A percentile compares a stretch with the other conserved stretches of the same genome.
phyloP scores from a whole-genome alignment of 345 rosid species.

The Hibiscus syriacus region DNA sequence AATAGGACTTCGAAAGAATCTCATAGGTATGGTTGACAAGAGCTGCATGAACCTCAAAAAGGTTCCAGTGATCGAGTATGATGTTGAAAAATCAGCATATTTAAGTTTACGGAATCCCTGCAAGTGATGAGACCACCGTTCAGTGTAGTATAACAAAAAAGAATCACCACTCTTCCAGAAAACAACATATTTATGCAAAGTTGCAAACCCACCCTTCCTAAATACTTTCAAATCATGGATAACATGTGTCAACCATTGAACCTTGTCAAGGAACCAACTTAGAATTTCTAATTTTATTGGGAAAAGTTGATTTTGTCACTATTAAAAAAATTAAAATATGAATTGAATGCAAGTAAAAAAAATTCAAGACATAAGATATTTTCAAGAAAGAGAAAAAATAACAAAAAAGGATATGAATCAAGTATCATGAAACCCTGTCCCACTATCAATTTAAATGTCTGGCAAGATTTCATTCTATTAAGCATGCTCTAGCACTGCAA shows the following conservation, averaged over 20 bases:
- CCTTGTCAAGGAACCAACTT: not conserved
- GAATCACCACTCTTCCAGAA: slow-evolving; percentile 7
- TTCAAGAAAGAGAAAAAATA: not conserved
- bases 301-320: not conserved
- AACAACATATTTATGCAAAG: not conserved
- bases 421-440: not conserved
- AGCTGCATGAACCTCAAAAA: slow-evolving; percentile 55
- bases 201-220: not conserved
- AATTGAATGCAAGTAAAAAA: not conserved
- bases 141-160: not conserved
- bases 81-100: slow-evolving; percentile 68
- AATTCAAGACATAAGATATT: not conserved
- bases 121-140: slow-evolving; percentile 3
- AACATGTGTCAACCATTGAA: not conserved
- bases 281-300: not conserved
- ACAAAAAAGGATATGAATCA: not conserved
- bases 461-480: not conserved
- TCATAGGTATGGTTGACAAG: not conserved
- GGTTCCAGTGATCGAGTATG: slow-evolving; percentile 60
- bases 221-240: not conserved
- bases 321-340: not conserved
- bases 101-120: slow-evolving; percentile 63
- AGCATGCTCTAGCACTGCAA: not conserved
- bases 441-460: not conserved
- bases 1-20: not conserved